phyloP scores from a whole-genome alignment of 768 basidiomycete species.

The Pleurotus salmoneostramineus region DNA sequence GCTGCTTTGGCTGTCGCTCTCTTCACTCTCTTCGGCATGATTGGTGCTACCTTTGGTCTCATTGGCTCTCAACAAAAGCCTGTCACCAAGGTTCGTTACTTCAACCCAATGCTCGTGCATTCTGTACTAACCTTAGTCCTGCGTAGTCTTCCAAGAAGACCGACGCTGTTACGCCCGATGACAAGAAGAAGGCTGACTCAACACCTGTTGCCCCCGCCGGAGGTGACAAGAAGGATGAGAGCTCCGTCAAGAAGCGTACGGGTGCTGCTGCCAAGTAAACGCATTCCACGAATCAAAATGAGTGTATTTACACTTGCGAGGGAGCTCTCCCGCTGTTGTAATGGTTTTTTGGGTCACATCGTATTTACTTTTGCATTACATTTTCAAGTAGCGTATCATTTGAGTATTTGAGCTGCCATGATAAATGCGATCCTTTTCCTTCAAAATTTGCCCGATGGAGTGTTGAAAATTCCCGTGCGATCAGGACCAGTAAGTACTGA shows the following conservation, averaged over 20 bases:
- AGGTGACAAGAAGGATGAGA: constrained; percentile 70
- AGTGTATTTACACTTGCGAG: constrained; percentile 2
- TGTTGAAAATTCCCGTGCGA: neutral
- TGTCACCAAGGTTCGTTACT: constrained; percentile 54
- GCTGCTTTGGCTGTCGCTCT: constrained; percentile 69
- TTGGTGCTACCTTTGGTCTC: constrained; percentile 76
- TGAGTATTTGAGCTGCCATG: neutral
- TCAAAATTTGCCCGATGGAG: neutral
- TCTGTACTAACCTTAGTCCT: neutral
- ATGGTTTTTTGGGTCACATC: constrained; percentile 1
- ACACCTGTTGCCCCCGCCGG: constrained; percentile 71
- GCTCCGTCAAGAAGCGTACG: constrained; percentile 64
- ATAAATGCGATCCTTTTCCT: constrained; percentile 2
- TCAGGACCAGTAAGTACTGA: neutral
- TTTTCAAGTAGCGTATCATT: neutral
- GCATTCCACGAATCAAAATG: neutral
- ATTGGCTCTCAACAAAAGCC: constrained; percentile 73
- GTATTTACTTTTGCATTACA: constrained; percentile 5
- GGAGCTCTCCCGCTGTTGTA: neutral
- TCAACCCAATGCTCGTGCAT: too few relatives aligned
- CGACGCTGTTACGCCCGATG: constrained; percentile 58
- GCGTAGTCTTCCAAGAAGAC: constrained; percentile 72
- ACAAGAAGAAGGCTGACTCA: constrained; percentile 60
- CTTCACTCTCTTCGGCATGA: constrained; percentile 81
- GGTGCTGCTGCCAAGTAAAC: constrained; percentile 24